Evolutionary conservation across 371 early-diverging fungal genomes (phyloP), one percentile per base, ranked within the genome.

Genomic region (Apophysomyces trapeziformis): DNA sequence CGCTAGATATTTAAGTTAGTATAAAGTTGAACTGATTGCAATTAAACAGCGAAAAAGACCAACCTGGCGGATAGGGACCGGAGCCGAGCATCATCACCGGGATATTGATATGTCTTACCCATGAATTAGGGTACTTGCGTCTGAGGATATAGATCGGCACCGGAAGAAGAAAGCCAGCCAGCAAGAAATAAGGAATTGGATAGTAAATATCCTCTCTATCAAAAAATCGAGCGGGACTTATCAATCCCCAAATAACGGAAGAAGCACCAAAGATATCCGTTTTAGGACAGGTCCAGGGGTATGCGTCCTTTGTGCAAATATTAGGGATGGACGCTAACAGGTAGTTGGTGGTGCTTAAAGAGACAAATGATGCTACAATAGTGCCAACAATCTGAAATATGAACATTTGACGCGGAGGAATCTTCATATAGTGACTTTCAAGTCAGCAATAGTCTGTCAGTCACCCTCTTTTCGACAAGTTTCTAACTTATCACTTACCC

Each of bases 361-460:
- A 86, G 9, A 90, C 71, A 56, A 84, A 68, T 9, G 83, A 81
- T 45, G 87, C 84, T 56, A 91, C 68, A 5, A 88, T 58, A 7
- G 88, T 87, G 12, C 90, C 89, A 18, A 83, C 72, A 12, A 83
- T 60, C 64, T 89, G 90, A 69, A 84, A 83, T 36, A 69, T 67
- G 35, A 89, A 85, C 80, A 90, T 87, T 11, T 84, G 69, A 16
- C 87, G 80, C 14, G 90, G 90, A 26, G 90, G 90, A 18, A 90
- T 88, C 73, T 92, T 88, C 82, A 87, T 82, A 63, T 87, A 87
- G 39, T 84, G 81, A 35, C 80, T 56, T 83, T 21, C 8, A 7
- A 45, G 9, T 9, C 32, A 26, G 32, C 1, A 2, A 26, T 26
- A 26, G 2, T 26, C 32, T 3, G 32, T 26, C 32, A 26, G 32